Base-by-base conservation (phyloP, 768 basidiomycete genomes). In the Tubosaeta sp. region DNA sequence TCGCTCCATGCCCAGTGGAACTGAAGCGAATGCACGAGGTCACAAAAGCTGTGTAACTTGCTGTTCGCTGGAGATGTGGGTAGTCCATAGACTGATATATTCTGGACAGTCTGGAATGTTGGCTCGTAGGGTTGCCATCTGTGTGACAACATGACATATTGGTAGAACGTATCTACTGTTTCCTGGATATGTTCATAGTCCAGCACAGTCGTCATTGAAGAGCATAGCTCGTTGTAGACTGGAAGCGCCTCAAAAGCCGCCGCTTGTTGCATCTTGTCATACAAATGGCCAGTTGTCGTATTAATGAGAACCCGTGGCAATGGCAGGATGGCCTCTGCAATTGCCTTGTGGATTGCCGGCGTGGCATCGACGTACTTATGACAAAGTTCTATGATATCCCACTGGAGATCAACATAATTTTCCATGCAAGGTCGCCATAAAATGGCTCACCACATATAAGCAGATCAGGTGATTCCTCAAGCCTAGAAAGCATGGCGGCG, bases 131-230 rank as follows among this genome's bases (percentile, higher is more conserved):
- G 17, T 17, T 42, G 46, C 52, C 52, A 53, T 6, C 14, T 43
- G n/a, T 47, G 52, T 14, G 52, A 53, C 26, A 53, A n/a, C 52
- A 53, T 53, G 12, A 48, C 37, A 42, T 53, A 53, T 32, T 41
- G 38, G 29, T 43, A 53, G 19, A 41, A 53, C 6, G 42, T 22
- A 12, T 26, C 22, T 5, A 53, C 39, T n/a, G 13, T 46, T 17
- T 29, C n/a, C 13, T 19, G 4, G 5, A 39, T 29, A 22, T 35
- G 50, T 5, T 8, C 11, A 3, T 22, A 6, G 26, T 47, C 46
- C 1, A 13, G 13, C 6, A 37, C 16, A 11, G 8, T 47, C 14
- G 35, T 32, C 38, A 50, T 44, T 2, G 43, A 50, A 1, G 50
- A 43, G 5, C 43, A 9, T 17, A 50, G 50, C n/a, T 50, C 50